Evolutionary conservation across 768 basidiomycete species (phyloP), one percentile per base, ranked within the genome.

Genomic region (Trametes maxima): DNA sequence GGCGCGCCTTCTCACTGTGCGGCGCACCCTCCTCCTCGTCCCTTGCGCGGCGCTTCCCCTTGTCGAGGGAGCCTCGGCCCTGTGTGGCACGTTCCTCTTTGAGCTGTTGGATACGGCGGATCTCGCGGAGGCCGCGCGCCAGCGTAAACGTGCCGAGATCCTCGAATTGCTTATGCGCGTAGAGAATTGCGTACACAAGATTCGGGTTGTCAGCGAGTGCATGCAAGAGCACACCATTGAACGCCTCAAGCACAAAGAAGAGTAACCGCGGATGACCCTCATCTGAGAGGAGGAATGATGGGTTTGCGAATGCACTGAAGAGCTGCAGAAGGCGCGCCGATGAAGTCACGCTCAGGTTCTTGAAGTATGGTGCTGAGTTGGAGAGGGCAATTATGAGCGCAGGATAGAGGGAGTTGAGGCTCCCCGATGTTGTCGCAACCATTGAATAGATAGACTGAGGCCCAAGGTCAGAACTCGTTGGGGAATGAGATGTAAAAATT

Each of bases 201-300:
- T 96, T 90, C 0, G 95, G 88, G 71, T 97, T 98, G 33, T 92
- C 88, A 43, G 83, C 79, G 14, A 94, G 79, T 65, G 93, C 86
- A 67, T 90, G 81, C 42, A 88, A 81, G 51, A 97, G 82, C 58
- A 97, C 80, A 4, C 87, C 83, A 72, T 95, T 97, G 78, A 99
- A 94, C 2, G 89, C 85, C 72, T 99, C 97, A 45, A 98, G 81
- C 92, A 95, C 88, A 72, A 94, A 97, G 75, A 92, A 98, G 35
- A 98, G 81, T 33, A 98, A 76, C 62, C 97, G 78, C 1, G 97
- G 97, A 70, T 98, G 94, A 7, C 95, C 94, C 74, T 98, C 97
- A 64, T 98, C 97, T 2, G 92, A 88, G 19, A 99, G 76, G 36
- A 98, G 77, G 74, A 98, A 98, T 2, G 86, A 77, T 0, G 97